phyloP scores from a whole-genome alignment of 1,139 yeast genomes.

The Candida tunisiensis region DNA sequence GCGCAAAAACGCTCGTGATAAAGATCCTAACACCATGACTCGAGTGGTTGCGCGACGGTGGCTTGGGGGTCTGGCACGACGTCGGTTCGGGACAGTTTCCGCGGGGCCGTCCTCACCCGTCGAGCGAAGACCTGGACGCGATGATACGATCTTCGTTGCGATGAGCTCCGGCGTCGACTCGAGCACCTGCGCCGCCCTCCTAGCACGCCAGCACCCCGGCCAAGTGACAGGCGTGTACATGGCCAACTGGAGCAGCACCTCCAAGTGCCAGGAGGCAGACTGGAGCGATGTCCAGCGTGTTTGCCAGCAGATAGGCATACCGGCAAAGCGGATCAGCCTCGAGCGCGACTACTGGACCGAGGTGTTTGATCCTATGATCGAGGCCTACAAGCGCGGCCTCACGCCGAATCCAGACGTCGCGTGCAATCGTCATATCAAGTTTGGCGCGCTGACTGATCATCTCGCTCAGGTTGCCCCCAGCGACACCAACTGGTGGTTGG shows the following conservation, averaged over 20 bases:
- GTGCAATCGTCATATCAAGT: conserved; percentile 74
- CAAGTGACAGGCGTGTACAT: conserved; percentile 71
- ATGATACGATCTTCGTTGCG: conserved; percentile 61
- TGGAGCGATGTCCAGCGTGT: conserved; percentile 72
- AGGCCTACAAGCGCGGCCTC: conserved; percentile 45
- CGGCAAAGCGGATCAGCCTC: conserved; percentile 63
- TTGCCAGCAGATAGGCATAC: conserved; percentile 41
- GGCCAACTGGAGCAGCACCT: conserved; percentile 77
- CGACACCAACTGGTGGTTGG: conserved; percentile 55
- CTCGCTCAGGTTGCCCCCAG: conserved; percentile 21
- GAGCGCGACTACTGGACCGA: conserved; percentile 86
- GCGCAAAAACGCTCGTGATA: too few species aligned
- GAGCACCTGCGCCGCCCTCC: conserved; percentile 69
- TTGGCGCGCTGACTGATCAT: conserved; percentile 55
- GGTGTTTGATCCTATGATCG: conserved; percentile 86
- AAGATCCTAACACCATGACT: too few species aligned
- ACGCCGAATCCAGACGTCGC: conserved; percentile 95
- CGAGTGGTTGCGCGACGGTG: too few species aligned
- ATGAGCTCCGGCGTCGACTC: conserved; percentile 98
- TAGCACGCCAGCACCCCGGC: conserved; percentile 26
- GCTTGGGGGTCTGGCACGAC: too few species aligned
- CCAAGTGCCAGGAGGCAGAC: conserved; percentile 68
- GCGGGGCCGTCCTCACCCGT: too few species aligned
- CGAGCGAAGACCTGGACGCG: too few species aligned
- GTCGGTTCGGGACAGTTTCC: too few species aligned